phyloP scores from a whole-genome alignment of 495 filamentous ascomycete genomes.

The Penicillium macrosclerotiorum region DNA sequence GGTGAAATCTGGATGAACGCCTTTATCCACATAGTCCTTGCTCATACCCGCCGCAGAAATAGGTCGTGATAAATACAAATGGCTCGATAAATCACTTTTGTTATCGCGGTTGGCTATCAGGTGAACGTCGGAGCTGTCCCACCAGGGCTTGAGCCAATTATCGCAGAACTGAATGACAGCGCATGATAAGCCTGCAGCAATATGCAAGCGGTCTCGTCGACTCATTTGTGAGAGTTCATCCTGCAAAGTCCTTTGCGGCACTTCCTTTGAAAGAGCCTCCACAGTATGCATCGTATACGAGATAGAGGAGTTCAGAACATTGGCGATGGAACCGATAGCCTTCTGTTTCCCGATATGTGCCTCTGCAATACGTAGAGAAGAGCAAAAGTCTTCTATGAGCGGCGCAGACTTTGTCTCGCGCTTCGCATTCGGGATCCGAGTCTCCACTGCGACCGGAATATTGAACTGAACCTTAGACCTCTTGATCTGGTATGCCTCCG shows the following conservation, averaged over 20 bases:
- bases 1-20: conserved; percentile 5
- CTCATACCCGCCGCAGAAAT: neutral
- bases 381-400: conserved; percentile 4
- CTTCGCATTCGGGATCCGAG: neutral
- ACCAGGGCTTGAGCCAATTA: conserved; percentile 32
- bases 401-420: neutral
- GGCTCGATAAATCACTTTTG: conserved; percentile 1
- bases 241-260: conserved; percentile 1
- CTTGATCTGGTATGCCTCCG: neutral
- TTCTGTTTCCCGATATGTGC: neutral
- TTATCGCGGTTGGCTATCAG: conserved; percentile 5
- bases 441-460: neutral
- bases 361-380: neutral
- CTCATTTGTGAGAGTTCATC: conserved; percentile 11
- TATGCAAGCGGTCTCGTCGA: conserved; percentile 26
- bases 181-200: conserved; percentile 35
- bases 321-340: conserved; percentile 16
- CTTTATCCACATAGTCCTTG: too few relatives aligned
- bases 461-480: neutral
- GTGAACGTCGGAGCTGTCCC: conserved; percentile 21
- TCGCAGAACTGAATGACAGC: conserved; percentile 31
- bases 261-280: neutral
- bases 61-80: conserved; percentile 16
- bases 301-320: neutral
- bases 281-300: conserved; percentile 5